Conservation (phyloP, 495 filamentous ascomycete species). For the Tuber brumale region DNA sequence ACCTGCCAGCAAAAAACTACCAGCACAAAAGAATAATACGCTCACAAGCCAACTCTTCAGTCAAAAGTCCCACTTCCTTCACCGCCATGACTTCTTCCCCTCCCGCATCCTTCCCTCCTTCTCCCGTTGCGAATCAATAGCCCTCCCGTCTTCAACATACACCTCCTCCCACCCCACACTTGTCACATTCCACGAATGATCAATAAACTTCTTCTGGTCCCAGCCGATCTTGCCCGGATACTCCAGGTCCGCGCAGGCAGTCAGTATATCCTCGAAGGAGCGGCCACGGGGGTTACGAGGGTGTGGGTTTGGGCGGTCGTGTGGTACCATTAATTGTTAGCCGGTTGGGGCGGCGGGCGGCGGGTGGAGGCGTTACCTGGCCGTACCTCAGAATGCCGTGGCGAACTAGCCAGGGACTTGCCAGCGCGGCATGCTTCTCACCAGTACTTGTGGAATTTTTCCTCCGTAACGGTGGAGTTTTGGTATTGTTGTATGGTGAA, state of each 20-base stretch:
- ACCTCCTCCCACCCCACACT: constrained; percentile 1
- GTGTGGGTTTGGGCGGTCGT: background rate
- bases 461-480: background rate
- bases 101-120: background rate
- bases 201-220: background rate
- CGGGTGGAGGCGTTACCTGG: background rate
- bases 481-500: background rate
- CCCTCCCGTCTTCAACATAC: background rate
- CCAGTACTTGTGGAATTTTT: background rate
- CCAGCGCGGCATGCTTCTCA: background rate
- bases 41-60: background rate
- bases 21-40: too few relatives aligned
- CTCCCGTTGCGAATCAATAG: background rate
- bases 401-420: background rate
- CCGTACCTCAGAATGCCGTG: background rate
- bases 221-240: background rate
- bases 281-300: background rate
- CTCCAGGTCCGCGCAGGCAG: background rate
- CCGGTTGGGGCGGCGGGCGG: background rate
- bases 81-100: background rate
- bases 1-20: background rate
- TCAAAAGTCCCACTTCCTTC: background rate
- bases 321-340: background rate
- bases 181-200: background rate
- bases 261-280: background rate